Evolutionary conservation across 768 basidiomycete species (phyloP).

Genomic region (Favolaschia claudopus): DNA sequence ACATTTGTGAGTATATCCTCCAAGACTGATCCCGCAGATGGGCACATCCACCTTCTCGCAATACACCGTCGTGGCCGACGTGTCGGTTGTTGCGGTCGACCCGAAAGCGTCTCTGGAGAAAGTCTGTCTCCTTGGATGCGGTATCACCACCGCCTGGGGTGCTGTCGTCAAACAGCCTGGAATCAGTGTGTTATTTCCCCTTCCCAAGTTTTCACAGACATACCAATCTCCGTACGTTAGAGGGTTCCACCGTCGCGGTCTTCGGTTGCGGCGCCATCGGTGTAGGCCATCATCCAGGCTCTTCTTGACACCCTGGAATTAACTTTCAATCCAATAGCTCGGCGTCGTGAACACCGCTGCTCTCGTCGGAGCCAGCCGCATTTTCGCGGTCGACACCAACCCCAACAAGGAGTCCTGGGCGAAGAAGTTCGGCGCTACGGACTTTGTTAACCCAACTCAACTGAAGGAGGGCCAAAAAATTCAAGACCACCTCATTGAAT

Average conservation of each 20-base stretch:
- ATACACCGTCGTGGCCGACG: conserved; percentile 98
- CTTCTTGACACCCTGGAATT: too few relatives aligned
- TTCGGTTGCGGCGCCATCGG: conserved; percentile 98
- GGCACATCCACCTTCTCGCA: conserved; percentile 99
- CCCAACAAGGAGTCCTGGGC: conserved; percentile 88
- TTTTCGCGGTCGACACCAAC: conserved; percentile 95
- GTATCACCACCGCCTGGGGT: conserved; percentile 99
- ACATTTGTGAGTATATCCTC: not conserved
- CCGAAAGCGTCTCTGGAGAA: conserved; percentile 89
- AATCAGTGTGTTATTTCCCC: conserved; percentile 61
- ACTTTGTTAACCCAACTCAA: conserved; percentile 85
- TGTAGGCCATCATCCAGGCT: not conserved
- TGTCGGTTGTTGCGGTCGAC: conserved; percentile 93
- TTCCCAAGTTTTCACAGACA: not conserved
- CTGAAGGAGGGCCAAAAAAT: conserved; percentile 84
- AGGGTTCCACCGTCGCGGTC: conserved; percentile 88
- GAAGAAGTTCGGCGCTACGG: conserved; percentile 91
- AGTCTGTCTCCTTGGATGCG: conserved; percentile 96
- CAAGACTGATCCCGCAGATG: conserved; percentile 67
- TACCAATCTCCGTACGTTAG: conserved; percentile 43
- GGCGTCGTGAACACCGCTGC: conserved; percentile 87
- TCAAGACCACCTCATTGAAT: conserved; percentile 88
- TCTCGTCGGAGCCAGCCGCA: conserved; percentile 80
- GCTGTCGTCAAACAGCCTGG: conserved; percentile 92
- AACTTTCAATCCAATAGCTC: conserved; percentile 46